Evolutionary conservation across 73 alveolate species (phyloP), one percentile per base, ranked within the genome.

Genomic region (Stentor coeruleus): DNA sequence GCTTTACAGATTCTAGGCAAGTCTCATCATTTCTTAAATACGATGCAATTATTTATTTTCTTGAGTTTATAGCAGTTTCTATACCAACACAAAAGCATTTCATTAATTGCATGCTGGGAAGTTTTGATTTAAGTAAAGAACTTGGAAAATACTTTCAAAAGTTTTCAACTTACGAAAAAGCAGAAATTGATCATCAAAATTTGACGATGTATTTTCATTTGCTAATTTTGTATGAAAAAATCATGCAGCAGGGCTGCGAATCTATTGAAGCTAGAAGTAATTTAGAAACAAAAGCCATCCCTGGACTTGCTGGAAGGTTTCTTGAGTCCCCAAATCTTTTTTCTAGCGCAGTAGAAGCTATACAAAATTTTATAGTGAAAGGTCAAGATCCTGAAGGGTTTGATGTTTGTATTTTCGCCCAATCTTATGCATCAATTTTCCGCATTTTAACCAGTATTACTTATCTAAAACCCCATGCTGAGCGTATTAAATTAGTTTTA

Each of bases 1-100:
- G 79, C 79, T 66, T 66, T 66, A 33, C 33, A 26, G 79, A 66
- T 2, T n/a, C n/a, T n/a, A n/a, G n/a, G n/a, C n/a, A n/a, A n/a
- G n/a, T n/a, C n/a, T n/a, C n/a, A n/a, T n/a, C n/a, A n/a, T n/a
- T n/a, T n/a, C n/a, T n/a, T n/a, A n/a, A n/a, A n/a, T 28, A 31
- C 39, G 14, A 26, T 15, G 39, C 20, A 1, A 20, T 66, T 11
- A 14, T 40, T 1, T 11, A 66, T 66, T 66, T 66, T 2, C 79
- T 66, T 66, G 79, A 66, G 2, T 66, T 66, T 66, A 66, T 66
- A 20, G 33, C 33, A 1, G 33, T 2, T 33, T 20, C 40, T 66
- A 20, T 66, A 20, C 79, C 79, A 28, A 20, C 37, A 20, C 79
- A 66, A 33, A 66, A 66, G 2, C 14, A 20, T 11, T 66, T 66